These are phyloP conservation scores for Penicillium decumbens DNA, from an alignment of 2,329 filamentous ascomycete genomes.

Conservation along the genomic window DNA sequence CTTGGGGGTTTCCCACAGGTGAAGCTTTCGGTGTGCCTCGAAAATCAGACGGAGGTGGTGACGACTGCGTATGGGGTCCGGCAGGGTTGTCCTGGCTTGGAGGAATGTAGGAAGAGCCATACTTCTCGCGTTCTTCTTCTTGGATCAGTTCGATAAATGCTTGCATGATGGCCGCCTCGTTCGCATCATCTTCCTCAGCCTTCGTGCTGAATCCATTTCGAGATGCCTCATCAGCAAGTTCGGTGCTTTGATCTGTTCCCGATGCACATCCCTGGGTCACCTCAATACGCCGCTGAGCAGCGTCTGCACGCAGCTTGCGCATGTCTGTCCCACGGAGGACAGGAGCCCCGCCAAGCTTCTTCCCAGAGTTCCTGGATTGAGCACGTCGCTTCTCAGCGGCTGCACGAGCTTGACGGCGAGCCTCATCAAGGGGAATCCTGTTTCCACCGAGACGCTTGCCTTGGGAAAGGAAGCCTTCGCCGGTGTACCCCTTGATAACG, in stretches of 20 bases:
- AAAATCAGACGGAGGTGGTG: constrained; percentile 35
- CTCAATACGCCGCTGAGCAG: constrained; percentile 63
- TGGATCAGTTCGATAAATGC: constrained; percentile 83
- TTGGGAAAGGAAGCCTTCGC: constrained; percentile 76
- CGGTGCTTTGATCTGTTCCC: constrained; percentile 60
- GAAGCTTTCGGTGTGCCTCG: constrained; percentile 11
- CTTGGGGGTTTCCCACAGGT: neutral
- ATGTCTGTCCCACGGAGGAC: constrained; percentile 61
- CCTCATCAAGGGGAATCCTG: constrained; percentile 65
- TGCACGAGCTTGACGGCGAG: constrained; percentile 66
- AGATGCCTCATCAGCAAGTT: constrained; percentile 63
- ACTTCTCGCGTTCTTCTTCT: constrained; percentile 64
- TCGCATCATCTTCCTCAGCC: constrained; percentile 83
- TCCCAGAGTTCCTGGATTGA: constrained; percentile 60
- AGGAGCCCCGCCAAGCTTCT: constrained; percentile 63
- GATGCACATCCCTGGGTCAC: constrained; percentile 71
- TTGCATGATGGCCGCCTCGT: constrained; percentile 78
- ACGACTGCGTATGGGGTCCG: constrained; percentile 41
- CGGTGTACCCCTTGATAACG: constrained; percentile 76
- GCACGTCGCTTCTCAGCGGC: constrained; percentile 67
- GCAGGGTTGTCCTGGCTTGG: constrained; percentile 51
- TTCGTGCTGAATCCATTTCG: constrained; percentile 71
- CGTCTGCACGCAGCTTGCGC: constrained; percentile 65
- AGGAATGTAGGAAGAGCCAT: constrained; percentile 54
- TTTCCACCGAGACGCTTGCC: constrained; percentile 69